Base-by-base conservation (phyloP, 495 filamentous ascomycete genomes). In the Cairneyella variabilis region DNA sequence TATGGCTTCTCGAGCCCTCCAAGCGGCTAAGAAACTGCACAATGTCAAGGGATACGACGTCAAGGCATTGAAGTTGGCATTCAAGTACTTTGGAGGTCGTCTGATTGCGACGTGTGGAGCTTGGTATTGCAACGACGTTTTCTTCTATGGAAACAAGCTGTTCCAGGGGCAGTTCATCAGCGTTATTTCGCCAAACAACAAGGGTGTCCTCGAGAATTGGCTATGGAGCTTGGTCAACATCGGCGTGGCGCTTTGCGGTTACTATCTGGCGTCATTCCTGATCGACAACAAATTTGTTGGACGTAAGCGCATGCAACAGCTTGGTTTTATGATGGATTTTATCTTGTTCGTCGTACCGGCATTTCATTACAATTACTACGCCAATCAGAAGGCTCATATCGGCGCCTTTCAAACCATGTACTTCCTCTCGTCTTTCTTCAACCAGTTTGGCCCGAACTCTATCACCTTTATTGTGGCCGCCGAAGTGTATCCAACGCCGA, bases 111-210 rank as follows among this genome's bases (percentile, higher is more conserved):
- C 91, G 23, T 81, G 88, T 23, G 84, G 84, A 43, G 78, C 79
- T 14, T 96, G 91, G 90, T 96, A 87, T 66, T 83, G 80, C 72
- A 96, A 95, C 66, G 91, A 95, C 67, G 82, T 96, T 17, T 95
- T 96, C 79, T 96, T 96, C 74, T 96, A 96, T 70, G 91, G 90
- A 58, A 96, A 95, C 85, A 95, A 95, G 79, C 84, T 96, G 32
- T 96, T 96, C 78, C 90, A 95, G 71, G 77, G 76, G 58, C 79
- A 91, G 64, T 96, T 96, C 69, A 95, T 95, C 64, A 69, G 60
- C 1, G 84, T 88, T 62, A 81, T 95, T 51, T 83, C 82, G 49
- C 76, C 77, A 11, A 60, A 69, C 27, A 73, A 76, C 54, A 65
- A 70, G 1, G 87, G 85, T 0, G 77, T 95, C 57, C 86, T 95